Evolutionary conservation across 768 basidiomycete genomes (phyloP), one percentile per base, ranked within the genome.

Genomic region (Sporobolomyces pararoseus): DNA sequence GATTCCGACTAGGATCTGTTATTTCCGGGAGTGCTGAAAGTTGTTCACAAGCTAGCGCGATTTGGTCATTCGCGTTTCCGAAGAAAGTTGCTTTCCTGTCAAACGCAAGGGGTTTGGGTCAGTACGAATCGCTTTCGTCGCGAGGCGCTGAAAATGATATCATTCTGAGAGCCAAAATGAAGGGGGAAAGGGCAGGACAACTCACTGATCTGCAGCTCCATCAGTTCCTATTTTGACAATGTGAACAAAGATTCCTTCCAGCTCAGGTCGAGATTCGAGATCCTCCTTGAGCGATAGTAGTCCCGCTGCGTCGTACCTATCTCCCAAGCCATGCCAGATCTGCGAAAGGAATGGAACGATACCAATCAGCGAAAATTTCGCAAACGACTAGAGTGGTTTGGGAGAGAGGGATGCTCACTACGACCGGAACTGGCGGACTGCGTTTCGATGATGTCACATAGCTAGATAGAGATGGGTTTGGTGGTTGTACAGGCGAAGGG

Each of bases 251-350:
- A 80, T 79, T 16, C 78, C 79, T 0, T 76, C 58, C 42, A 74
- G 63, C 66, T 62, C 77, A 67, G 27, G 74, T 46, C 23, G 14
- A n/a, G 46, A 77, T 54, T 69, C 61, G 55, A 82, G 76, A 59
- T 80, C 79, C 3, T 71, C 58, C 25, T 79, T 79, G 44, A 81
- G 76, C 0, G 62, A 65, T 21, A 67, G 42, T 25, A 82, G 78
- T 7, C 81, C 82, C 0, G 76, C 70, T 4, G 78, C 76, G 16
- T 76, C 72, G 51, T 76, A 77, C 17, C 79, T 78, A 73, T 82
- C 81, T 32, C 82, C 82, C 4, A 82, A 77, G 1, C 82, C 82
- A 70, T 82, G 82, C 82, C 82, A 80, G 53, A 80, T 77, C 65
- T 68, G 65, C 23, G 37, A 47, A 27, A 35, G 29, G 5, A 10